Evolutionary conservation across 2,329 filamentous ascomycete genomes (phyloP).

Genomic region (Beauveria rudraprayagi): DNA sequence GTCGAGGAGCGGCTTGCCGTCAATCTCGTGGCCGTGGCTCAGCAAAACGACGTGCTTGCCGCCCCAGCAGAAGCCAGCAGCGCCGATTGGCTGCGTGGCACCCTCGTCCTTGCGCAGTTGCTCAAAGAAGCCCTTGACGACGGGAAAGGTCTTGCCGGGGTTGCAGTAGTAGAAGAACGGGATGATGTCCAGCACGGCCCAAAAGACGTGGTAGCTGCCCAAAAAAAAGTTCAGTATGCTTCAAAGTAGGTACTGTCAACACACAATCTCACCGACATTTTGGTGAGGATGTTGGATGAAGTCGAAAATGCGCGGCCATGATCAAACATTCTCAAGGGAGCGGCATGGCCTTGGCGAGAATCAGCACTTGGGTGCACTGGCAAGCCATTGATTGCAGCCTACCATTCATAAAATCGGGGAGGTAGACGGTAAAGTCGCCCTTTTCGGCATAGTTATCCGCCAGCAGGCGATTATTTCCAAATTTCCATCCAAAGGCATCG

Average conservation of each 20-base stretch:
- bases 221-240: background rate
- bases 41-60: slow-evolving; percentile 47
- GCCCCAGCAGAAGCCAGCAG: slow-evolving; percentile 57
- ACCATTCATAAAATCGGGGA: slow-evolving; percentile 49
- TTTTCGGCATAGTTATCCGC: slow-evolving; percentile 47
- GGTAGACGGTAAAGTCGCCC: slow-evolving; percentile 40
- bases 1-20: slow-evolving; percentile 36
- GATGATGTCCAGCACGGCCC: slow-evolving; percentile 19
- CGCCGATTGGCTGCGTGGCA: slow-evolving; percentile 32
- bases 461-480: slow-evolving; percentile 44
- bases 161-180: slow-evolving; percentile 26
- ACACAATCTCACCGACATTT: slow-evolving; percentile 19
- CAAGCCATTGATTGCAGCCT: background rate
- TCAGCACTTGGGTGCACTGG: background rate
- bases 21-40: slow-evolving; percentile 27
- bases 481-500: slow-evolving; percentile 48
- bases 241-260: background rate
- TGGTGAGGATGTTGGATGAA: slow-evolving; percentile 17
- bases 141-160: slow-evolving; percentile 23
- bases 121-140: slow-evolving; percentile 30
- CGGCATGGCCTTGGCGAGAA: slow-evolving; percentile 19
- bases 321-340: slow-evolving; percentile 24
- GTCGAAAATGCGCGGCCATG: slow-evolving; percentile 20
- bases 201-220: slow-evolving; percentile 20
- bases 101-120: slow-evolving; percentile 27